Base-by-base conservation (phyloP, 2,329 filamentous ascomycete species). In the Domatiomyces globalis region DNA sequence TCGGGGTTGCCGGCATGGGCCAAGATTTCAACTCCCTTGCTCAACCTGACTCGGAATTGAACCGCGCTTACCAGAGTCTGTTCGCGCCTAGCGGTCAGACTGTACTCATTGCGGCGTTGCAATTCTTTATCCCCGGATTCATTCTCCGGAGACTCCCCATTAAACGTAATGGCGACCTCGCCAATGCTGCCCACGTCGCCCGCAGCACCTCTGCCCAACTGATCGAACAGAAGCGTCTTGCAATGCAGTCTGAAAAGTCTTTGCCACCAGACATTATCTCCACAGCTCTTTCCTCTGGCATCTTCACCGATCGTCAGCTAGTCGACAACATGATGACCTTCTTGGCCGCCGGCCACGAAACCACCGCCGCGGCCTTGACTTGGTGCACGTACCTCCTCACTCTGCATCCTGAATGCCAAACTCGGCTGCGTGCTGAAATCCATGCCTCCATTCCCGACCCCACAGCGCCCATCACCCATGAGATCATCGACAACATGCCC, bases 291-390 rank as follows among this genome's bases (percentile, higher is more conserved):
- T 77, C 83, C 63, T 87, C 81, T 42, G 85, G 84, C 46, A 79
- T 74, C 5, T 92, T 94, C 67, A 77, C 70, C 10, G 85, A 92
- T 56, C 84, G 87, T 47, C 80, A 87, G 54, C 77, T 94, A n/a
- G 78, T 87, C 36, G 84, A 92, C 65, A 87, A 94, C 67, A 77
- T 92, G 63, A 92, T 94, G 85, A 94, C 86, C 0, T 92, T 94
- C 70, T 77, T 94, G 4, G 84, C 83, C 0, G 87, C 87, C 0
- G 83, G 60, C 43, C 63, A 64, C 49, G 63, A 65, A 51, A 65
- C 62, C 7, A 65, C 61, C 29, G 61, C 63, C 0, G 57, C 58
- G 4, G 58, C 62, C 7, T 56, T 65, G 43, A 58, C 57, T 9
- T 65, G 63, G 63, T 61, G 61, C 17, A 51, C 58, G 22, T 64